Percentiles rank a stretch among this genome's conserved stretches.
phyloP scores from a whole-genome alignment of 2,329 filamentous ascomycete species.

The Venturia oleaginea region DNA sequence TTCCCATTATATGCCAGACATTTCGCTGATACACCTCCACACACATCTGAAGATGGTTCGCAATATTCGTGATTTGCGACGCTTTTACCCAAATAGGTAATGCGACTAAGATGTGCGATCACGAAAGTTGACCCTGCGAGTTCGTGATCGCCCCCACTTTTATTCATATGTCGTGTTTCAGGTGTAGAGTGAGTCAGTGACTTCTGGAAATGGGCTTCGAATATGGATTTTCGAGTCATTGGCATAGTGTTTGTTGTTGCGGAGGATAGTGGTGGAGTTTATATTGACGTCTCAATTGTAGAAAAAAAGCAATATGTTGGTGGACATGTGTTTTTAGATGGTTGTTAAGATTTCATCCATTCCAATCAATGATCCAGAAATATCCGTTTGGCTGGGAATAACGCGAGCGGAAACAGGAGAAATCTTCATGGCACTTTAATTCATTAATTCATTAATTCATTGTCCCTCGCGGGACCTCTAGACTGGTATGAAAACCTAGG shows the following conservation, averaged over 20 bases:
- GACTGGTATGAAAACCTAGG: too few species aligned
- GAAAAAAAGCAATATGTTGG: too few species aligned
- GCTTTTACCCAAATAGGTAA: neutral
- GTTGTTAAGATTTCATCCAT: too few species aligned
- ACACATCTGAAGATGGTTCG: neutral
- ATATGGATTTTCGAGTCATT: neutral
- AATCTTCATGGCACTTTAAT: too few species aligned
- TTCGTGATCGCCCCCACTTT: conserved; percentile 14
- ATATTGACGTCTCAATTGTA: too few species aligned
- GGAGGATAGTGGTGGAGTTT: too few species aligned
- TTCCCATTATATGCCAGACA: neutral
- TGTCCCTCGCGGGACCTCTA: too few species aligned
- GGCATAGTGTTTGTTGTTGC: neutral
- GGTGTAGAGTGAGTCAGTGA: neutral
- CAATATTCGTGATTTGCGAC: neutral
- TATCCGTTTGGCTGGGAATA: too few species aligned
- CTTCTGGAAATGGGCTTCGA: neutral
- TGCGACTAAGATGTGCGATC: neutral
- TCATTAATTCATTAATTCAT: too few species aligned
- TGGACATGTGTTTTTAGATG: too few species aligned
- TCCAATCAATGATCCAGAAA: too few species aligned
- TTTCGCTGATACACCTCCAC: neutral
- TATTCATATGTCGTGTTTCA: neutral
- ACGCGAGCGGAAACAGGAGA: too few species aligned
- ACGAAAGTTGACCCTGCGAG: neutral